phyloP scores from a whole-genome alignment of 768 basidiomycete species.

The Phanerodontia chrysosporium region DNA sequence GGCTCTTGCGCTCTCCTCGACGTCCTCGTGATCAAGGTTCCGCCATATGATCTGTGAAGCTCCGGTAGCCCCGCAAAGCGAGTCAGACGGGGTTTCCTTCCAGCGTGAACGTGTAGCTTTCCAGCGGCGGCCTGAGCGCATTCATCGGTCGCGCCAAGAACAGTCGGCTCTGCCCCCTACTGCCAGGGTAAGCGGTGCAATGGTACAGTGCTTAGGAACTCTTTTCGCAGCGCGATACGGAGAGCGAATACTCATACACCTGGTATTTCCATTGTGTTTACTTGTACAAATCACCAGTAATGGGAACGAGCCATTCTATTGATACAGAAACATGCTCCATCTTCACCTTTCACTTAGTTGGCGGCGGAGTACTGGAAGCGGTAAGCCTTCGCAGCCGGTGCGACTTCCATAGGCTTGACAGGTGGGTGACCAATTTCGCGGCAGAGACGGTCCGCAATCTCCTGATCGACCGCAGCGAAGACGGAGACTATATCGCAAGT shows the following conservation, averaged over 20 bases:
- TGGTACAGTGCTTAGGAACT: no score
- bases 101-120: no score
- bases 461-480: conserved; percentile 76
- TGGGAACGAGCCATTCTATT: neutral
- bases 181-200: no score
- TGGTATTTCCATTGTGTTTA: neutral
- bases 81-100: no score
- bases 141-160: no score
- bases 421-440: conserved; percentile 62
- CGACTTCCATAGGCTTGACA: conserved; percentile 58
- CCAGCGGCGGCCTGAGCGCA: no score
- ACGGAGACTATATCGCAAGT: conserved; percentile 50
- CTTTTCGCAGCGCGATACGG: no score
- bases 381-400: conserved; percentile 54
- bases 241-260: neutral
- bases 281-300: neutral
- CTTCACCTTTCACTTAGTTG: neutral
- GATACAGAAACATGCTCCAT: neutral
- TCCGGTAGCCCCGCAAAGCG: no score
- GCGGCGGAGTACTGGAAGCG: conserved; percentile 34
- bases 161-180: no score
- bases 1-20: neutral
- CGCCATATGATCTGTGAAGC: neutral
- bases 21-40: neutral
- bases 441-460: conserved; percentile 71